Conservation (phyloP, 352 stramenopile species). For the Hyaloperonospora brassicae region DNA sequence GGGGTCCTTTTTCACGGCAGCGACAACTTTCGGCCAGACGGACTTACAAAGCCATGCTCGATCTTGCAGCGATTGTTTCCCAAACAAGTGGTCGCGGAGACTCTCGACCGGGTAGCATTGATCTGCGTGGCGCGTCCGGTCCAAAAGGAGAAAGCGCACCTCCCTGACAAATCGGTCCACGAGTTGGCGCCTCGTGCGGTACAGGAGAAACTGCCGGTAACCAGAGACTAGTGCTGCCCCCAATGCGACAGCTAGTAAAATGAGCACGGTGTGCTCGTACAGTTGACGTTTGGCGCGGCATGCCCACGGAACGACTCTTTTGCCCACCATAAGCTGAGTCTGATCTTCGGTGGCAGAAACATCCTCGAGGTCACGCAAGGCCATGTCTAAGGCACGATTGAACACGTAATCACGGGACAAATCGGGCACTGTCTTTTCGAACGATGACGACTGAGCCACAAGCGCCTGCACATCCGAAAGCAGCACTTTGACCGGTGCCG, state of each 20-base stretch:
- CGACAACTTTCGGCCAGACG: constrained; percentile 52
- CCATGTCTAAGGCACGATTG: constrained; percentile 52
- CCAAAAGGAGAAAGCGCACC: constrained; percentile 53
- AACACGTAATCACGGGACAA: constrained; percentile 50
- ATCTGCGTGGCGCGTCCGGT: constrained; percentile 30
- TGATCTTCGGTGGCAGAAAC: constrained; percentile 45
- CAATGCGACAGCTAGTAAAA: constrained; percentile 29
- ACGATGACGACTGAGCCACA: constrained; percentile 34
- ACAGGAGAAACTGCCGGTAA: constrained; percentile 34
- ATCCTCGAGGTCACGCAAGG: constrained; percentile 43
- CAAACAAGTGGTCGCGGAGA: constrained; percentile 56
- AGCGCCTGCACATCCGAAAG: constrained; percentile 45
- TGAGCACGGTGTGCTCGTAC: constrained; percentile 34
- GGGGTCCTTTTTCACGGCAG: constrained; percentile 49
- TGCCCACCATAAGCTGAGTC: constrained; percentile 37
- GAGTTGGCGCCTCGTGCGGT: constrained; percentile 38
- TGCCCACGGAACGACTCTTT: constrained; percentile 38
- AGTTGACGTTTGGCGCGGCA: constrained; percentile 46
- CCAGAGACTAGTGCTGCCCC: constrained; percentile 22
- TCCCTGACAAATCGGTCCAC: constrained; percentile 63
- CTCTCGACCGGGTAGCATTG: constrained; percentile 48
- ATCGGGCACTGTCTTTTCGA: constrained; percentile 33
- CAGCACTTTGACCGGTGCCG: constrained; percentile 32
- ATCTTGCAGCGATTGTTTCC: constrained; percentile 33
- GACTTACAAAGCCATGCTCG: constrained; percentile 44